phyloP scores from a whole-genome alignment of 257 asterid species.

The Craterostigma plantagineum region DNA sequence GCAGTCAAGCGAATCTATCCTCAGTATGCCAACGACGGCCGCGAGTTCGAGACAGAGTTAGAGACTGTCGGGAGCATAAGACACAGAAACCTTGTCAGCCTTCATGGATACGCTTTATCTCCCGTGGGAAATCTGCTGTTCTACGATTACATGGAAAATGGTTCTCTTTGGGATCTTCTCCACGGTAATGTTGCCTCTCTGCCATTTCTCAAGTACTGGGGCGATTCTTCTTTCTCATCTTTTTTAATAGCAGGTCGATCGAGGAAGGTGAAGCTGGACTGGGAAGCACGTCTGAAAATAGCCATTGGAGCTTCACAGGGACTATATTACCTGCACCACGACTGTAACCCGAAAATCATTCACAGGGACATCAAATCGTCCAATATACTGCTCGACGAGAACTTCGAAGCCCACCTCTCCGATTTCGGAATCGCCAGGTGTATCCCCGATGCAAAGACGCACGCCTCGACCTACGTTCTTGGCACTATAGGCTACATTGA shows the following conservation, averaged over 20 bases:
- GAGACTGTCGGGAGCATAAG: constrained; percentile 78
- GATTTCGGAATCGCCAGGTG: constrained; percentile 90
- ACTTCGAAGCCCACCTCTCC: constrained; percentile 84
- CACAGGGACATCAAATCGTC: constrained; percentile 94
- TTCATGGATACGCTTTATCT: constrained; percentile 81
- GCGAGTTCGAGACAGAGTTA: constrained; percentile 83
- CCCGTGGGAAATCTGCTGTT: constrained; percentile 84
- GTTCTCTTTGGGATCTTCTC: constrained; percentile 98
- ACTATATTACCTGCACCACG: constrained; percentile 91
- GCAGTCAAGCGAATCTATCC: constrained; percentile 92
- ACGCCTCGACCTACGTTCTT: constrained; percentile 79
- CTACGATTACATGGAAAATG: constrained; percentile 93
- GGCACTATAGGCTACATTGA: constrained; percentile 98
- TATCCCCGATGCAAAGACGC: constrained; percentile 48
- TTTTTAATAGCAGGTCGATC: constrained; percentile 50
- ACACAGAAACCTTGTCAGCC: constrained; percentile 85
- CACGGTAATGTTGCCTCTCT: constrained; percentile 30
- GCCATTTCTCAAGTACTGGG: too few relatives aligned
- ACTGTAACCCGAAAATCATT: constrained; percentile 72
- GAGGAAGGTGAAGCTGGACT: constrained; percentile 80
- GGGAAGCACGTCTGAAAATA: constrained; percentile 82
- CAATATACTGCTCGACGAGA: constrained; percentile 63
- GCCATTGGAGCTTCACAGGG: constrained; percentile 98
- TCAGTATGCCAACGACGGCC: constrained; percentile 33
- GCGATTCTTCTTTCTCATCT: background rate